A percentile compares a stretch with the other conserved stretches of the same genome.
Evolutionary conservation across 345 rosid genomes (phyloP).

Genomic region (Balakata baccata): DNA sequence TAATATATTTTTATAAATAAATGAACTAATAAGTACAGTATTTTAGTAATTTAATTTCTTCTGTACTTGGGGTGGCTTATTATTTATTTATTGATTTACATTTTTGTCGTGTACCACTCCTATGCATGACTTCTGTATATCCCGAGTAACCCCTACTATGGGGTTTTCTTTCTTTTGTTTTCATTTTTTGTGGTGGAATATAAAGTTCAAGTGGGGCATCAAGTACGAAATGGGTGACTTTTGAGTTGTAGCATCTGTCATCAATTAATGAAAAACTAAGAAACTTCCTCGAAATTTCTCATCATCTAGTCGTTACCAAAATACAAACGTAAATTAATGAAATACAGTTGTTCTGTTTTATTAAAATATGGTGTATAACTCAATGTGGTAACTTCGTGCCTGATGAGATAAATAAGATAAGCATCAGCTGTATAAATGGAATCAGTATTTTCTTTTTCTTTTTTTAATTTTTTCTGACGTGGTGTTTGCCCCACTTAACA

Average conservation of each 20-base stretch:
- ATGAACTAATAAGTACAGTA: too few relatives aligned
- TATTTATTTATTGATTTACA: too few relatives aligned
- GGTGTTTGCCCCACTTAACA: not conserved
- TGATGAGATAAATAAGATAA: not conserved
- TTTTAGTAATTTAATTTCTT: too few relatives aligned
- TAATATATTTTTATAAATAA: too few relatives aligned
- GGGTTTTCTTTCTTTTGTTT: not conserved
- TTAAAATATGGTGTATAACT: not conserved
- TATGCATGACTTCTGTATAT: not conserved
- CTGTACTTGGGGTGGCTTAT: too few relatives aligned
- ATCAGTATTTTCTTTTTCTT: not conserved
- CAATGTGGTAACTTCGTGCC: not conserved
- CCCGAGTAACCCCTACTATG: too few relatives aligned
- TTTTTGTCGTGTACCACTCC: not conserved
- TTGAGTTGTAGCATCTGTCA: not conserved
- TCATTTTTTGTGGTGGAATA: not conserved
- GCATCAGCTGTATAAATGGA: not conserved
- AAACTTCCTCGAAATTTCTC: conserved; percentile 44
- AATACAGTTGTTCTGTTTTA: not conserved
- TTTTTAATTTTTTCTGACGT: not conserved
- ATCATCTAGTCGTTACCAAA: not conserved
- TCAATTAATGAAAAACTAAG: conserved; percentile 8
- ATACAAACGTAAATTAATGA: not conserved
- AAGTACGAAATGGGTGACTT: not conserved
- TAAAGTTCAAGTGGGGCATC: not conserved